A percentile compares a stretch with the other conserved stretches of the same genome.
Conservation (phyloP, 768 basidiomycete genomes). For the Mycena indigotica region DNA sequence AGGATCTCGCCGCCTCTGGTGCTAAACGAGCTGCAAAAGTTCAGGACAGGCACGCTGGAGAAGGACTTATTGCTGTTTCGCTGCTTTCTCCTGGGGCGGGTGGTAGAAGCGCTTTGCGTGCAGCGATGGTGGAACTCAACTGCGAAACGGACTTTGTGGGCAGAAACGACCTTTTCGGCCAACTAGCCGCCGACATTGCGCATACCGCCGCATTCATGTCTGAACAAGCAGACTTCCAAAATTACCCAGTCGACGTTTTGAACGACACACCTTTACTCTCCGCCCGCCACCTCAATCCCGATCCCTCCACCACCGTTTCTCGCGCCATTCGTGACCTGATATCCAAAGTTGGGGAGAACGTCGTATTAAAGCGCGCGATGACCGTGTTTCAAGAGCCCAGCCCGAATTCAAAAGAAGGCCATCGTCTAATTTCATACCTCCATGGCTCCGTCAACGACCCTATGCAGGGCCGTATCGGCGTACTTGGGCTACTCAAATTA, state of each 20-base stretch:
- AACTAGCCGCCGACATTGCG: constrained; percentile 77
- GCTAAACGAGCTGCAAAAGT: constrained; percentile 85
- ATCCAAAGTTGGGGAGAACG: constrained; percentile 79
- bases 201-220: constrained; percentile 79
- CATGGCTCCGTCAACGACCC: constrained; percentile 58
- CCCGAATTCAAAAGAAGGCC: constrained; percentile 38
- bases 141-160: constrained; percentile 98
- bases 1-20: constrained; percentile 71
- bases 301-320: constrained; percentile 52
- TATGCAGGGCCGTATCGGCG: constrained; percentile 59
- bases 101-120: constrained; percentile 55
- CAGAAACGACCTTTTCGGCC: constrained; percentile 78
- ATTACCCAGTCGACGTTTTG: constrained; percentile 52
- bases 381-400: constrained; percentile 43
- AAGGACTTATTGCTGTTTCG: constrained; percentile 81
- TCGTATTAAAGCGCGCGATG: constrained; percentile 65
- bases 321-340: constrained; percentile 69
- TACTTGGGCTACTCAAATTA: constrained; percentile 58
- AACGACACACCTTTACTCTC: constrained; percentile 70
- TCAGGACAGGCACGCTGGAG: constrained; percentile 66
- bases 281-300: constrained; percentile 33
- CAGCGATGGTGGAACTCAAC: constrained; percentile 88
- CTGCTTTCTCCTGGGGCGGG: constrained; percentile 67
- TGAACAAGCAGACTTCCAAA: constrained; percentile 47
- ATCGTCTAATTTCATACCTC: constrained; percentile 57